Evolutionary conservation across 257 asterid genomes (phyloP).

Genomic region (Capsicum pubescens): DNA sequence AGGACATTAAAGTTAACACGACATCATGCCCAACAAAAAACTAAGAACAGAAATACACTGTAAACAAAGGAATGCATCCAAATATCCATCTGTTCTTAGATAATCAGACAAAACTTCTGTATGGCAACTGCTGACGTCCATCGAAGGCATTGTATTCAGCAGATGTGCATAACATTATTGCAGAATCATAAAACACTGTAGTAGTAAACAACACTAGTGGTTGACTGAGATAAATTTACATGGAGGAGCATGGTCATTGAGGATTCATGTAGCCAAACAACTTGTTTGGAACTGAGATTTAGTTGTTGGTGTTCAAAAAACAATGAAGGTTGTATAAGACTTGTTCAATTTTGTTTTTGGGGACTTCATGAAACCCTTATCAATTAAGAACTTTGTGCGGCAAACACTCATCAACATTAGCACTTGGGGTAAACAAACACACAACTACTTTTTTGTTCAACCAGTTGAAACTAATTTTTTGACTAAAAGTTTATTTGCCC

Average conservation of each 20-base stretch:
- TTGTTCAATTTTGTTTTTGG: neutral
- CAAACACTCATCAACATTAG: neutral
- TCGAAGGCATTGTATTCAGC: neutral
- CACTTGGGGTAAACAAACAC: neutral
- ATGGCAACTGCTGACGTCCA: neutral
- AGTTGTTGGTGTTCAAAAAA: neutral
- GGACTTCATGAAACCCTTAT: neutral
- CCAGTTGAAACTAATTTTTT: neutral
- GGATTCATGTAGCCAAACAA: neutral
- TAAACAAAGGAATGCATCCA: neutral
- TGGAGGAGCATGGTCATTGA: neutral
- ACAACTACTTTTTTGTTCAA: neutral
- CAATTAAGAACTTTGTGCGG: neutral
- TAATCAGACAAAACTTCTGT: neutral
- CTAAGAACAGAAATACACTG: neutral
- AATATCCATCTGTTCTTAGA: neutral
- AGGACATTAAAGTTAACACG: neutral
- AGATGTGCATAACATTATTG: neutral
- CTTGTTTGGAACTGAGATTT: neutral
- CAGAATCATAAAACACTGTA: neutral
- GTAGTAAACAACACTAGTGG: neutral
- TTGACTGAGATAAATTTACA: neutral
- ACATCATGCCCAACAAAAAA: neutral
- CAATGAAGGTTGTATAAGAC: neutral
- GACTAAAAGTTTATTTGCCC: neutral